A percentile compares a stretch with the other conserved stretches of the same genome.
Evolutionary conservation across 2,329 filamentous ascomycete genomes (phyloP).

Genomic region (Aureobasidium zeae): DNA sequence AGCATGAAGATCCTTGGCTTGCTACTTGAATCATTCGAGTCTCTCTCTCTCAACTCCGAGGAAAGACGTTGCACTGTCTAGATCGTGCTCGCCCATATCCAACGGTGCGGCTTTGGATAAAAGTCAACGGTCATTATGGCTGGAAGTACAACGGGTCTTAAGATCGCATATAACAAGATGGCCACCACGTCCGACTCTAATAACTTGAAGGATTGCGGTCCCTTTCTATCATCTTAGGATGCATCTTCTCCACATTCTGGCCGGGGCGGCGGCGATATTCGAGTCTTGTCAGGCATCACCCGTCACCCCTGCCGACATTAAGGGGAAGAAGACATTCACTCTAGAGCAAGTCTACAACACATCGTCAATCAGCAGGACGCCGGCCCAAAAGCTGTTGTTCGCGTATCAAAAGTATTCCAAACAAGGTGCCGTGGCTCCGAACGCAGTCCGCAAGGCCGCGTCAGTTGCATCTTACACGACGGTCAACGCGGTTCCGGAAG

Average conservation of each 20-base stretch:
- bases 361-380: neutral
- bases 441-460: neutral
- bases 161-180: neutral
- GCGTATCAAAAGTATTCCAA: conserved; percentile 6
- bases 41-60: no score
- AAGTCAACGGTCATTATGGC: conserved; percentile 8
- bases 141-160: neutral
- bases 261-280: neutral
- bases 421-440: conserved; percentile 5
- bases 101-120: no score
- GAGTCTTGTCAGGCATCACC: neutral
- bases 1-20: no score
- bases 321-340: neutral
- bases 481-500: conserved; percentile 1
- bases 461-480: neutral
- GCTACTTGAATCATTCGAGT: no score
- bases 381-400: neutral
- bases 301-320: neutral
- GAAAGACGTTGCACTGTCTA: no score
- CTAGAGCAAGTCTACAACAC: neutral
- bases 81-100: no score
- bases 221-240: neutral
- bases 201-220: neutral
- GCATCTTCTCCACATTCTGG: neutral
- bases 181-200: neutral